phyloP scores from a whole-genome alignment of 164 flowering plant species.

The Kingdonia uniflora region DNA sequence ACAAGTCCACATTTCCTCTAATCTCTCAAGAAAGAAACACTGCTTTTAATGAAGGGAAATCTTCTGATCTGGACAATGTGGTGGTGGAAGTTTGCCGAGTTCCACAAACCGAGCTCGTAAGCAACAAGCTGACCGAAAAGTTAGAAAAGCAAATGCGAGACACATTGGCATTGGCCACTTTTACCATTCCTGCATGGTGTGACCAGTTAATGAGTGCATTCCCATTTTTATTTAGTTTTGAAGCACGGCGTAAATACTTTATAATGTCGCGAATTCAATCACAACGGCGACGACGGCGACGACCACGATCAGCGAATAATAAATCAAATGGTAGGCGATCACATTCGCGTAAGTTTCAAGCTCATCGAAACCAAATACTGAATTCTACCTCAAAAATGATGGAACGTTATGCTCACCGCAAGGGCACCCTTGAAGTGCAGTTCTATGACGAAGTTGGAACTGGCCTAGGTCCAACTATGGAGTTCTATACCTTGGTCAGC shows the following conservation, averaged over 20 bases:
- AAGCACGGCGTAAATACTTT: slow-evolving; percentile 65
- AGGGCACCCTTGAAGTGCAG: slow-evolving; percentile 60
- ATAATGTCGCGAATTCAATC: slow-evolving; percentile 36
- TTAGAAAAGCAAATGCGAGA: slow-evolving; percentile 88
- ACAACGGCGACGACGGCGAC: slow-evolving; percentile 18
- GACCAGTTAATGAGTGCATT: slow-evolving; percentile 51
- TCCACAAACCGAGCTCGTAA: slow-evolving; percentile 62
- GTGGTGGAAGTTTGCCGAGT: slow-evolving; percentile 24
- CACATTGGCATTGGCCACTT: slow-evolving; percentile 38
- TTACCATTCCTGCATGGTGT: slow-evolving; percentile 87
- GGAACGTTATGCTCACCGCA: slow-evolving; percentile 37
- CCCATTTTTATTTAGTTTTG: slow-evolving; percentile 83
- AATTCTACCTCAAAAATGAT: slow-evolving; percentile 75
- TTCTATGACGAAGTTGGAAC: slow-evolving; percentile 85
- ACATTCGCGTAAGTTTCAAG: slow-evolving; percentile 39
- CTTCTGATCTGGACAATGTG: slow-evolving; percentile 34
- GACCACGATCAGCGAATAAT: slow-evolving; percentile 12
- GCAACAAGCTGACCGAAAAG: slow-evolving; percentile 68
- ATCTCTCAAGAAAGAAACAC: slow-evolving; percentile 32
- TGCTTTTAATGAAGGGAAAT: slow-evolving; percentile 54
- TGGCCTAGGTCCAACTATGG: slow-evolving; percentile 96
- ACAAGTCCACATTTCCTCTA: slow-evolving; percentile 39
- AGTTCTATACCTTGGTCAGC: slow-evolving; percentile 84
- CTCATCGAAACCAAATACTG: slow-evolving; percentile 42
- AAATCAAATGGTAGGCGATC: slow-evolving; percentile 35